Base-by-base conservation (phyloP, 495 filamentous ascomycete genomes). In the Xylaria curta region DNA sequence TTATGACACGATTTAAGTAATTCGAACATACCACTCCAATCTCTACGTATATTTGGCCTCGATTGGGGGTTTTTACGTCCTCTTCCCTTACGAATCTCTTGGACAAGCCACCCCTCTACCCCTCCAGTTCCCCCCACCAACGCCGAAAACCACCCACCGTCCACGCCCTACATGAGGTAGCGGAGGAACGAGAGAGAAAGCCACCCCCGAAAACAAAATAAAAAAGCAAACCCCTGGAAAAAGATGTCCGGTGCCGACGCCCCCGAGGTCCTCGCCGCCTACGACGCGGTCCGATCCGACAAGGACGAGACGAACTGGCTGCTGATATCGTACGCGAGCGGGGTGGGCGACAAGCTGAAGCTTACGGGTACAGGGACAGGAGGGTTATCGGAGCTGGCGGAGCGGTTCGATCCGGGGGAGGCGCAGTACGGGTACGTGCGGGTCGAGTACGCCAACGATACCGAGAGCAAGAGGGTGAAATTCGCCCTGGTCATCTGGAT, bases 371-470 rank as follows among this genome's bases (percentile, higher is more conserved):
- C 86, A 12, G 87, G 87, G 26, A 79, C 67, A 12, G 87, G 87
- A 63, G 87, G 86, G 0, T 78, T 89, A 10, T 70, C 72, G 12
- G 87, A 89, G 80, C 81, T 89, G 21, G 71, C 76, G 17, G 64
- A 54, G 9, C 74, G 80, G 69, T 81, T 89, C 8, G 84, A 85
- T 72, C 81, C 84, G 66, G 69, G 60, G 7, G 82, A 88, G 73
- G 87, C 87, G 40, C 82, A 85, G 68, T 89, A 88, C 79, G 87
- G 80, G n/a, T 89, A 89, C 76, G 84, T 82, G 67, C 82, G 87
- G 10, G 77, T 89, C 76, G 86, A 88, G 77, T 87, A 89, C 75
- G 86, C 86, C 62, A 89, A 89, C 80, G 87, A 89, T 75, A 84
- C 84, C 63, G 87, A 89, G 80, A 81, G 77, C 76, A 86, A 81